Base-by-base conservation (phyloP, 2,329 filamentous ascomycete genomes). In the Pseudopithomyces chartarum region DNA sequence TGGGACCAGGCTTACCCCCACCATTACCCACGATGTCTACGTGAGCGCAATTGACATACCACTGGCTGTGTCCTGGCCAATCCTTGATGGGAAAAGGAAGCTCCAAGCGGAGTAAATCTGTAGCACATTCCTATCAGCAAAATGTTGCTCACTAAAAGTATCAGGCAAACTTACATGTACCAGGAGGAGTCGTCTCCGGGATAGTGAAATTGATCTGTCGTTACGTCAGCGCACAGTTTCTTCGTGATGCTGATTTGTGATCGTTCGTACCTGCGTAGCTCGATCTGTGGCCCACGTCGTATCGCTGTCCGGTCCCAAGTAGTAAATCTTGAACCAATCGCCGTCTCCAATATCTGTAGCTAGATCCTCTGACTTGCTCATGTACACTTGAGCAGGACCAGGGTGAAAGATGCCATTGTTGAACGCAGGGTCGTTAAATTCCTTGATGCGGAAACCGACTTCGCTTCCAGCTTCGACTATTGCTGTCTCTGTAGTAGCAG, bases 1-100 rank as follows among this genome's bases (percentile, higher is more conserved):
- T 42, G 2, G 50, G 50, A 15, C 50, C 51, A n/a, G 50, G 51
- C 12, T 38, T 57, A 23, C 58, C 58, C 29, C 55, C 55, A 8
- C 58, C 58, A 4, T 22, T 19, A 6, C 58, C 58, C 0, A 55
- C 40, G 26, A 60, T 54, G 8, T 55, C 38, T 22, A 60, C 50
- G 10, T 60, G 58, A 13, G 58, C 58, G 42, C 58, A 60, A 19
- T 55, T 55, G 47, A 54, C 36, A 46, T 60, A 60, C 46, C 55
- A 60, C 47, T 60, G 58, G 33, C 51, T 53, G 26, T 58, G 40
- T 15, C 51, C 54, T 2, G 49, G 53, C 53, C 53, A 55, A 33
- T 44, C 53, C 13, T 39, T 52, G 38, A 49, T 50, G 8, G 42
- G 58, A 48, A 53, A 51, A 4, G 42, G 32, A n/a, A 55, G 20